Evolutionary conservation across 78 protist genomes (phyloP).

Genomic region (Dictyostelium firmibasis): DNA sequence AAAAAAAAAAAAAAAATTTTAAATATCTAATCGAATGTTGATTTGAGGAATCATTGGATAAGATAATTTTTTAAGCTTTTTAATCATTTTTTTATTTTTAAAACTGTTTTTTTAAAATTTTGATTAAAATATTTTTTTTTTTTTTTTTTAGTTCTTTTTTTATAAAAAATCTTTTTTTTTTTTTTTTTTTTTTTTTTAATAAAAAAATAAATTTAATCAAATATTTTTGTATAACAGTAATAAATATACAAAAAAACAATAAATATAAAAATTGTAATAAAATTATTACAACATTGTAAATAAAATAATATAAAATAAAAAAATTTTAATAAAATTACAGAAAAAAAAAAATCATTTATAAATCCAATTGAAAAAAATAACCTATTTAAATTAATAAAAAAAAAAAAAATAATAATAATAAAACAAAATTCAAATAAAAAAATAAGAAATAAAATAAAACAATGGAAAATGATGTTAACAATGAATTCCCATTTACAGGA

Average conservation of each 20-base stretch:
- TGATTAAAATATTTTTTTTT: neutral
- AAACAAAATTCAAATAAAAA: neutral
- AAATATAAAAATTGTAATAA: neutral
- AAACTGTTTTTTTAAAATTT: neutral
- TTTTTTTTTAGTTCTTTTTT: neutral
- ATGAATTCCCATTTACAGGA: neutral
- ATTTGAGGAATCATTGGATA: neutral
- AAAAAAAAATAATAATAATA: neutral
- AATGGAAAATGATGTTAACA: conserved; percentile 3
- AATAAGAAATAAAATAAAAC: neutral
- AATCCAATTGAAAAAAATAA: too few species aligned
- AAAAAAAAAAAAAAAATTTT: too few species aligned
- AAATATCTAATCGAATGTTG: neutral
- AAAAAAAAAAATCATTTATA: neutral
- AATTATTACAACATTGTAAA: neutral
- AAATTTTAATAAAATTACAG: neutral
- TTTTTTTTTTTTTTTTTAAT: neutral
- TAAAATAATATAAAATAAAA: neutral
- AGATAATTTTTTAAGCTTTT: too few species aligned
- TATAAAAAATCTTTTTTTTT: neutral
- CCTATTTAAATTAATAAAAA: neutral
- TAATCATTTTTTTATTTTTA: too few species aligned
- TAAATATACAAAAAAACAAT: too few species aligned
- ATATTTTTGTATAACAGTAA: neutral
- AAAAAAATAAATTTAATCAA: too few species aligned